Evolutionary conservation across 352 stramenopile genomes (phyloP).

Genomic region (Lagenidium sp.): DNA sequence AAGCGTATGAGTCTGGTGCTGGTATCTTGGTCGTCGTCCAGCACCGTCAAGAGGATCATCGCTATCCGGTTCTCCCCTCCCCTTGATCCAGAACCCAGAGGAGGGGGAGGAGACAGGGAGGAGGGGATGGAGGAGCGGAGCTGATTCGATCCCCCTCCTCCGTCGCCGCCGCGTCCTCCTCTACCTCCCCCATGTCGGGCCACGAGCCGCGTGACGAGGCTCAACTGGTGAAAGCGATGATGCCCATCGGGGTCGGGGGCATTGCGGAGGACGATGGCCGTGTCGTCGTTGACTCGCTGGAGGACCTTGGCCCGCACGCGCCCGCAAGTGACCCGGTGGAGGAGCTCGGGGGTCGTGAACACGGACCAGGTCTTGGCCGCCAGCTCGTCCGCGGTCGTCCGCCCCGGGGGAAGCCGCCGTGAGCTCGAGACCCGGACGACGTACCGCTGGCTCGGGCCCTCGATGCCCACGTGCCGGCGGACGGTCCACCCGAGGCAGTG

Average conservation of each 20-base stretch:
- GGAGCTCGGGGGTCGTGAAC: background rate
- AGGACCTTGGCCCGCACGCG: background rate
- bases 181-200: constrained; percentile 12
- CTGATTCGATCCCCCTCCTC: too few relatives aligned
- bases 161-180: constrained; percentile 14
- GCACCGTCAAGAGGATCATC: too few relatives aligned
- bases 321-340: background rate
- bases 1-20: too few relatives aligned
- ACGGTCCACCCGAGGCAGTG: constrained; percentile 4
- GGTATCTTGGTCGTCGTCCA: too few relatives aligned
- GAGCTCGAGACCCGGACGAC: constrained; percentile 2
- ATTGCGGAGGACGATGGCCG: constrained; percentile 2
- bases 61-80: too few relatives aligned
- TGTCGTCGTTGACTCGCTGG: constrained; percentile 1
- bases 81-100: too few relatives aligned
- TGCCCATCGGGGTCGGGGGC: constrained; percentile 7
- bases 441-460: background rate
- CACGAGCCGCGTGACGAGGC: constrained; percentile 13
- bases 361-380: constrained; percentile 1
- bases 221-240: constrained; percentile 16
- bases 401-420: background rate
- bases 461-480: background rate
- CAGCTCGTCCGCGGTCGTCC: background rate
- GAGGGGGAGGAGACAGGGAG: too few relatives aligned
- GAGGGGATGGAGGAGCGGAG: too few relatives aligned